Conservation (phyloP, 2,329 filamentous ascomycete species). For the Ploettnerulaceae sp. region DNA sequence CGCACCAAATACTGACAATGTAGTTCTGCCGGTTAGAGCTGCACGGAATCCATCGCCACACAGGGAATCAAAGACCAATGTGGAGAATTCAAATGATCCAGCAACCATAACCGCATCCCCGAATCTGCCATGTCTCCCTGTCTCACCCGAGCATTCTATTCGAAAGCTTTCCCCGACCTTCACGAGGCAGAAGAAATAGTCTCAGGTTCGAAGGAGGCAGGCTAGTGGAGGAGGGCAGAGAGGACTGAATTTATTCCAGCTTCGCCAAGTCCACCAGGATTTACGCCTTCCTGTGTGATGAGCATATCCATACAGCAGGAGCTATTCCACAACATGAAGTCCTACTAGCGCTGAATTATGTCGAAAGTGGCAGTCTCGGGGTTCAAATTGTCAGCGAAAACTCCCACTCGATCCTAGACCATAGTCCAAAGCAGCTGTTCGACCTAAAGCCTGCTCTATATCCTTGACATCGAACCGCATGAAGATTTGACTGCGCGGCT, state of each 20-base stretch:
- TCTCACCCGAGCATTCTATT: constrained; percentile 16
- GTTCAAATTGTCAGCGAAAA: constrained; percentile 30
- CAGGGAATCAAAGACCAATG: not conserved
- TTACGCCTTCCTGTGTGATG: constrained; percentile 20
- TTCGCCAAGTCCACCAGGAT: constrained; percentile 17
- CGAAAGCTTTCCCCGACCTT: constrained; percentile 12
- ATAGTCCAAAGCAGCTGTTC: constrained; percentile 24
- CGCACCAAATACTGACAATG: not conserved
- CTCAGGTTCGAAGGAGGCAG: not conserved
- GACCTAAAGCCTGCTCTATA: constrained; percentile 21
- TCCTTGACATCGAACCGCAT: constrained; percentile 16
- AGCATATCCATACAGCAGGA: constrained; percentile 29
- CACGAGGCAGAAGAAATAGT: not conserved
- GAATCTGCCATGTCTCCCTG: constrained; percentile 18
- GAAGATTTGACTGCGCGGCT: constrained; percentile 22
- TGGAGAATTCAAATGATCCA: not conserved
- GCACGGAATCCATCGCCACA: not conserved
- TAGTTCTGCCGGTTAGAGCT: not conserved
- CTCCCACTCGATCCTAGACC: constrained; percentile 18
- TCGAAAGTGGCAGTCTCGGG: constrained; percentile 15
- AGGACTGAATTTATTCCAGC: constrained; percentile 14
- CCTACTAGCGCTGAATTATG: constrained; percentile 21
- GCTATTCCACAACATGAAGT: constrained; percentile 25
- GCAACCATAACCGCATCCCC: not conserved
- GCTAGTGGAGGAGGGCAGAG: constrained; percentile 7